Evolutionary conservation across 805 yeast genomes (phyloP).

Genomic region (Clavispora phyllophila): DNA sequence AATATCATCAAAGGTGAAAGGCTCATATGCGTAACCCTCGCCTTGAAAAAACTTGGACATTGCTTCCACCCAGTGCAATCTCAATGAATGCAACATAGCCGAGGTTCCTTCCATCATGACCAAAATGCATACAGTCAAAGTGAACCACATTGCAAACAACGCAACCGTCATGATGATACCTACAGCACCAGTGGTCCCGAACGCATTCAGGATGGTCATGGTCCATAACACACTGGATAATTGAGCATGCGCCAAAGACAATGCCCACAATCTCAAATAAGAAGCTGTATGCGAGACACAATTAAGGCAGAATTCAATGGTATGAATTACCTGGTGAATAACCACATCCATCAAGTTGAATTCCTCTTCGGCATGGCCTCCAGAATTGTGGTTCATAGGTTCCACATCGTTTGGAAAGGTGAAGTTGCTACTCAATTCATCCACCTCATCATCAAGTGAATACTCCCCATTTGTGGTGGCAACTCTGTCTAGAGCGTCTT

Average conservation of each 20-base stretch:
- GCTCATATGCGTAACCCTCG: conserved; percentile 65
- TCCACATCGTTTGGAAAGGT: conserved; percentile 34
- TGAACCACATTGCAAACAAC: conserved; percentile 72
- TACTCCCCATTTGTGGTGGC: not conserved
- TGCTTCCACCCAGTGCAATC: conserved; percentile 79
- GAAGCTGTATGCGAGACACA: conserved; percentile 81
- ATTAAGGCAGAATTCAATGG: conserved; percentile 74
- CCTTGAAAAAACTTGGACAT: conserved; percentile 79
- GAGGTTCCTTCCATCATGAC: conserved; percentile 81
- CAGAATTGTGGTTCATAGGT: conserved; percentile 29
- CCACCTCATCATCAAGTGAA: conserved; percentile 10
- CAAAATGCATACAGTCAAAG: conserved; percentile 60
- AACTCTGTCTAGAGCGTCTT: conserved; percentile 17
- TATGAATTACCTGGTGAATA: conserved; percentile 76
- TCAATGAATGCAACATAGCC: conserved; percentile 75
- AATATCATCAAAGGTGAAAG: conserved; percentile 44
- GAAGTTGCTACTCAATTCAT: conserved; percentile 15
- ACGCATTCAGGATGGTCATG: conserved; percentile 65
- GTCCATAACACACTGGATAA: conserved; percentile 69
- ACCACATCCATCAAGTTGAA: conserved; percentile 59
- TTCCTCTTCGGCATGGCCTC: conserved; percentile 34
- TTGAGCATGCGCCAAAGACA: conserved; percentile 77
- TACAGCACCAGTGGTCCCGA: conserved; percentile 47
- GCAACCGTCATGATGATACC: conserved; percentile 57
- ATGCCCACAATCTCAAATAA: conserved; percentile 72